phyloP scores from a whole-genome alignment of 805 yeast genomes.

The Torulaspora gathmanii region DNA sequence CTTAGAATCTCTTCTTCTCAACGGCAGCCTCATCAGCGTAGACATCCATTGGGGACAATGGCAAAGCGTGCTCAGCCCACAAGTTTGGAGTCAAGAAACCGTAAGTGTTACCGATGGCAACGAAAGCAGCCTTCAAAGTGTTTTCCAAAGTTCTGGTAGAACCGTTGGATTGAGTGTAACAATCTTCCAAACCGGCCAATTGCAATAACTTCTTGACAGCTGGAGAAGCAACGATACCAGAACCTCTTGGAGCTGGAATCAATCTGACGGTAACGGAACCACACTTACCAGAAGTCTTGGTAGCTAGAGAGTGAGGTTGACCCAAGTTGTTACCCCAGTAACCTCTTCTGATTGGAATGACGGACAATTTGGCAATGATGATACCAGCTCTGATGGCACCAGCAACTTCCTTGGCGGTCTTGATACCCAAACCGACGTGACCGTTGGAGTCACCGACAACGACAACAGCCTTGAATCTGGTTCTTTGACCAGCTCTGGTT shows the following conservation, averaged over 20 bases:
- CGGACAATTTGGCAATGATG: slow-evolving; percentile 96
- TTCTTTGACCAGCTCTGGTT: slow-evolving; percentile 99
- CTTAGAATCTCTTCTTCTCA: slow-evolving; percentile 70
- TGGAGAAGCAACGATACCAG: slow-evolving; percentile 99
- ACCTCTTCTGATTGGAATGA: slow-evolving; percentile 99
- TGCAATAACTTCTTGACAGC: slow-evolving; percentile 98
- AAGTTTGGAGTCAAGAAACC: slow-evolving; percentile 99
- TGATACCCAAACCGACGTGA: slow-evolving; percentile 99
- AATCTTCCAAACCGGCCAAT: slow-evolving; percentile 99
- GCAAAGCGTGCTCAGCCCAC: slow-evolving; percentile 83
- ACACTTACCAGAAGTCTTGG: slow-evolving; percentile 99
- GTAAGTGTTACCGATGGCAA: slow-evolving; percentile 99
- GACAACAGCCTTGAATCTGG: slow-evolving; percentile 99
- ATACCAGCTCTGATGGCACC: slow-evolving; percentile 99
- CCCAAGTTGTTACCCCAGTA: slow-evolving; percentile 99
- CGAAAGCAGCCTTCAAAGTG: slow-evolving; percentile 99
- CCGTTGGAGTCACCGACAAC: slow-evolving; percentile 99
- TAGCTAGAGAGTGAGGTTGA: slow-evolving; percentile 97
- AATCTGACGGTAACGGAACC: slow-evolving; percentile 98
- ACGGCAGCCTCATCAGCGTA: slow-evolving; percentile 81
- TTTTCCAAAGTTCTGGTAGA: slow-evolving; percentile 99
- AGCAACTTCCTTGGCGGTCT: slow-evolving; percentile 99
- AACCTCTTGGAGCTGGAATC: slow-evolving; percentile 99
- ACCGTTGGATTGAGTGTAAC: slow-evolving; percentile 97
- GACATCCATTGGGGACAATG: slow-evolving; percentile 90